Evolutionary conservation across 192 early-diverging fungal genomes (phyloP), one percentile per base, ranked within the genome.

Genomic region (Thamnidium elegans): DNA sequence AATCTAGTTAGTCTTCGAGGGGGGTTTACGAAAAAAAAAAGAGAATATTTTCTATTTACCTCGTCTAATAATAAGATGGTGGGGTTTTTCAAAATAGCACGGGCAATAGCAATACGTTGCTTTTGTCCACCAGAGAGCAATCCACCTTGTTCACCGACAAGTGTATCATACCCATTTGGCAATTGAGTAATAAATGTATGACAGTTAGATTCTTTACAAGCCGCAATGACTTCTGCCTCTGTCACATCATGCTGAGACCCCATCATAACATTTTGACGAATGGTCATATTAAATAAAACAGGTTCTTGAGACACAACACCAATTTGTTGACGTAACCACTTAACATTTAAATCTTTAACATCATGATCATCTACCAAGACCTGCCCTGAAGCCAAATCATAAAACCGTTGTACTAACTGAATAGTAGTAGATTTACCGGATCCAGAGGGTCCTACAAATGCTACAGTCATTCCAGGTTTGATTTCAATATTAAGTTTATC

Each of bases 21-120:
- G n/a, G n/a, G n/a, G n/a, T n/a, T n/a, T n/a, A n/a, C n/a, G n/a
- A n/a, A n/a, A n/a, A n/a, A n/a, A n/a, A n/a, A n/a, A n/a, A n/a
- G n/a, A n/a, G n/a, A n/a, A n/a, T n/a, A n/a, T 60, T 17, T 19
- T 21, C 11, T 56, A 45, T 9, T 64, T 76, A 32, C 91, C 56
- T 95, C 93, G 70, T 95, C 93, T 7, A 94, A 75, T 9, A 94
- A 70, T 58, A 97, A 78, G 13, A 97, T 92, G 23, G 70, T 73
- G 6, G 94, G 93, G 72, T 94, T 86, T 68, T 91, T 91, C 44
- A 95, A 82, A 51, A 97, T 79, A 8, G 93, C 92, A 20, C 94
- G 83, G 26, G 95, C 92, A 81, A 98, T 96, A 55, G 94, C 92
- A 68, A 96, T 92, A 62, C 96, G 88, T 84, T 95, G 94, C 73